These are phyloP conservation scores for Handroanthus guayacan DNA, from an alignment of 257 asterid genomes.

Conservation along the genomic window DNA sequence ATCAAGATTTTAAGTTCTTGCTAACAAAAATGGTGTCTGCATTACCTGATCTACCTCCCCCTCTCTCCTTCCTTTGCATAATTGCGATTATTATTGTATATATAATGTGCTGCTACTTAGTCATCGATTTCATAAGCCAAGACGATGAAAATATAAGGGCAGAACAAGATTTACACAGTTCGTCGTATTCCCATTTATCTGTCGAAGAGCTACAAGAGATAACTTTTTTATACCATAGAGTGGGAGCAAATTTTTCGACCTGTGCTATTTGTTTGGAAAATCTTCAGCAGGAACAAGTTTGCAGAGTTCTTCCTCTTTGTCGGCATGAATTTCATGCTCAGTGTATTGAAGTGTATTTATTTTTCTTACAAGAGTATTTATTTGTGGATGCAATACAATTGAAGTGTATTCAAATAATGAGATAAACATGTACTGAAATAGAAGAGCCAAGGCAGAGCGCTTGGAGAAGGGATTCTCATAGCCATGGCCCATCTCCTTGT, in stretches of 20 bases:
- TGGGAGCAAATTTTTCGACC: slow-evolving; percentile 28
- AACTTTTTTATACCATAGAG: slow-evolving; percentile 44
- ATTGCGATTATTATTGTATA: slow-evolving; percentile 50
- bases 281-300: slow-evolving; percentile 46
- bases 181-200: slow-evolving; percentile 43
- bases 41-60: slow-evolving; percentile 54
- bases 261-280: slow-evolving; percentile 70
- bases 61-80: slow-evolving; percentile 54
- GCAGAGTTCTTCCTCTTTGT: slow-evolving; percentile 65
- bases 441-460: too few relatives aligned
- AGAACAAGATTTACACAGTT: slow-evolving; percentile 25
- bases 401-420: too few relatives aligned
- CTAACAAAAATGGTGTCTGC: slow-evolving; percentile 36
- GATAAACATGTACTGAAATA: too few relatives aligned
- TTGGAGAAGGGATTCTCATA: too few relatives aligned
- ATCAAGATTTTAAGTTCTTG: slow-evolving; percentile 6
- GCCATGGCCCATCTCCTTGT: too few relatives aligned
- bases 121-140: slow-evolving; percentile 51
- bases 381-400: too few relatives aligned
- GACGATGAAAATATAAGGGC: slow-evolving; percentile 1
- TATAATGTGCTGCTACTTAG: slow-evolving; percentile 50
- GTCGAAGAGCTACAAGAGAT: slow-evolving; percentile 57
- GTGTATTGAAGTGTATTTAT: slow-evolving; percentile 46
- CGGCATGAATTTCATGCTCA: slow-evolving; percentile 66
- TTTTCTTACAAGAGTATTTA: too few relatives aligned